Evolutionary conservation across 164 flowering plant genomes (phyloP).

Genomic region (Brasenia schreberi): DNA sequence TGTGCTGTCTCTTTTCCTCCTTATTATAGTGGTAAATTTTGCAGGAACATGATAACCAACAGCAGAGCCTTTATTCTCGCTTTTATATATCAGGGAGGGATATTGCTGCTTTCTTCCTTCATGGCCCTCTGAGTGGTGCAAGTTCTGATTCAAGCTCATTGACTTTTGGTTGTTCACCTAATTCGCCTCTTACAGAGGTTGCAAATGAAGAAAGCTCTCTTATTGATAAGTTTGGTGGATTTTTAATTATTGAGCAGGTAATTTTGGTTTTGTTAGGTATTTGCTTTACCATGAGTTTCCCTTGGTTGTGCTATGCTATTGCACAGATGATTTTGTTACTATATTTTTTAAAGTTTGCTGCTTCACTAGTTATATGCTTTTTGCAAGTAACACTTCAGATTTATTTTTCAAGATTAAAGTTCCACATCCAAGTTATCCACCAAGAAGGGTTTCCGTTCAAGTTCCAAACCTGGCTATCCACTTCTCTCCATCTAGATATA

Average conservation of each 20-base stretch:
- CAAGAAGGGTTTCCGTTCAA: constrained; percentile 79
- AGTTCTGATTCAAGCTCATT: constrained; percentile 12
- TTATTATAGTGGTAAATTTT: background rate
- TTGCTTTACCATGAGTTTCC: too few relatives aligned
- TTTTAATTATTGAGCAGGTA: constrained; percentile 91
- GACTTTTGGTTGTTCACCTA: constrained; percentile 8
- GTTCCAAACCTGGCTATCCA: constrained; percentile 89
- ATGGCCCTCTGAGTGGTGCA: constrained; percentile 31
- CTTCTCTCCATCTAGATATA: constrained; percentile 78
- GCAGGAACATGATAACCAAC: constrained; percentile 66
- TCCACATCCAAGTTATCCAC: constrained; percentile 81
- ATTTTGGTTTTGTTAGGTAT: background rate
- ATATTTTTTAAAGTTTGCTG: too few relatives aligned
- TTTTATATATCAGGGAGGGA: constrained; percentile 89
- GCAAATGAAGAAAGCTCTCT: constrained; percentile 43
- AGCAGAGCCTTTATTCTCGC: constrained; percentile 71
- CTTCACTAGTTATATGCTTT: too few relatives aligned
- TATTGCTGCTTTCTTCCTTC: constrained; percentile 76
- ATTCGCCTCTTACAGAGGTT: constrained; percentile 19
- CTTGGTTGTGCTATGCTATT: too few relatives aligned
- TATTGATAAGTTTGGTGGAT: constrained; percentile 85
- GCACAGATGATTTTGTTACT: too few relatives aligned
- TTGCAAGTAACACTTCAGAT: background rate
- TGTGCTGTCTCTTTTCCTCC: background rate
- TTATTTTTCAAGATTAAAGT: constrained; percentile 50